Base-by-base conservation (phyloP, 2,329 filamentous ascomycete genomes). In the Elsinoe arachidis region DNA sequence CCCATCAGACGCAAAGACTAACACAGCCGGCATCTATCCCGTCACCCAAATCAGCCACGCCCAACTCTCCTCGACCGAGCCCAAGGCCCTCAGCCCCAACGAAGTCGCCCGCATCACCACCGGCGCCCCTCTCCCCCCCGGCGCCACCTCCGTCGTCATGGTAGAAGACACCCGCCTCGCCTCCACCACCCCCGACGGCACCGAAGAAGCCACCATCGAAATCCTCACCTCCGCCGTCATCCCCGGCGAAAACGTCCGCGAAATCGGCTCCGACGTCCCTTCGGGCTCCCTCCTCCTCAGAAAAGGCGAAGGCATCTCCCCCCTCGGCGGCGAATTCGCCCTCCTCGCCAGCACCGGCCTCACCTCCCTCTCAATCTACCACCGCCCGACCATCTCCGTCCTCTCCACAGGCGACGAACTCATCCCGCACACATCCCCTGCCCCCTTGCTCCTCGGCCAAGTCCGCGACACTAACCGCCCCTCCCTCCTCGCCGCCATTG, bases 321-420 rank as follows among this genome's bases (percentile, higher is more conserved):
- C 87, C 0, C 81, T 91, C 0, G 93, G 93, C 14, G 93, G 93
- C 51, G 93, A 99, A 66, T 85, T 99, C 23, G 93, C 93, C 0
- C 76, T 97, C 0, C 79, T 99, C 1, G 90, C 91, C 1, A 89
- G 91, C 0, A 88, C 93, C 0, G 93, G 93, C 5, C 84, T 85
- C 1, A 74, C 76, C 9, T 78, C 85, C 52, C 86, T 95, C 3
- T 78, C 78, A 12, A 80, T 92, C 5, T 96, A 87, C 72, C 82
- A 79, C 51, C 84, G 84, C 56, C 92, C 93, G 0, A 74, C 88
- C 7, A 78, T 99, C 6, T 93, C 91, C 4, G 84, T 99, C 1
- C 73, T 99, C 15, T 96, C 91, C 54, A 99, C 93, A 0, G 93
- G 93, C 19, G 92, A 99, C 67, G 93, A 99, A 71, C 88, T 99